phyloP scores from a whole-genome alignment of 1,284 basidiomycete species.

The Ustilago trichophora region DNA sequence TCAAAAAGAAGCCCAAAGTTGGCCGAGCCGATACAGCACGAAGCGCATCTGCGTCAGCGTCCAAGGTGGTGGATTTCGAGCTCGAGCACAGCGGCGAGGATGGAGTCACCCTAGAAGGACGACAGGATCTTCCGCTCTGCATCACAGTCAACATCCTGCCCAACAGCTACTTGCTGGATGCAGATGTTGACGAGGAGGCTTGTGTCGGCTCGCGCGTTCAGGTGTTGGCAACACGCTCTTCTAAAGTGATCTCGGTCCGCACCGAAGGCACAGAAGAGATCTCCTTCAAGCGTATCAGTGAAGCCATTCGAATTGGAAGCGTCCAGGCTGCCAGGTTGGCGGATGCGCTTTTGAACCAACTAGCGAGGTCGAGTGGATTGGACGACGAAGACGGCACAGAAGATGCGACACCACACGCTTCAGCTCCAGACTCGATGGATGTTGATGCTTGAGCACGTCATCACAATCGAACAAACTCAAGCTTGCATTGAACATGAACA shows the following conservation, averaged over 20 bases:
- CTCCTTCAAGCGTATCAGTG: constrained; percentile 36
- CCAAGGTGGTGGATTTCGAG: constrained; percentile 57
- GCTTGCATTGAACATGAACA: too few species aligned
- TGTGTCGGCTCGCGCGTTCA: constrained; percentile 43
- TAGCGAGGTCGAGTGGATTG: constrained; percentile 6
- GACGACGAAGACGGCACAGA: constrained; percentile 15
- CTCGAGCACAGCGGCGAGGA: constrained; percentile 53
- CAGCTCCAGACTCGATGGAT: constrained; percentile 21
- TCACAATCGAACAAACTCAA: not conserved
- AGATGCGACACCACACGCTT: not conserved
- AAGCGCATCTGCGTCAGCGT: constrained; percentile 1
- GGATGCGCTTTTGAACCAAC: constrained; percentile 31
- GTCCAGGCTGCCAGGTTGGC: constrained; percentile 39
- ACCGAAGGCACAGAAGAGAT: constrained; percentile 40
- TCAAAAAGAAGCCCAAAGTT: constrained; percentile 48
- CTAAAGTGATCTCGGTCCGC: constrained; percentile 39
- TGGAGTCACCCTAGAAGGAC: constrained; percentile 45
- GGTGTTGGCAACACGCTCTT: constrained; percentile 44
- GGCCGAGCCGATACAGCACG: constrained; percentile 3
- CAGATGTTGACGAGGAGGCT: constrained; percentile 54
- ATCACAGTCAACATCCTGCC: constrained; percentile 56
- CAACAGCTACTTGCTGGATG: constrained; percentile 53
- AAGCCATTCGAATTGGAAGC: constrained; percentile 36
- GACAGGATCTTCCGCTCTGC: constrained; percentile 55
- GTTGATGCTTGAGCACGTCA: constrained; percentile 10